Evolutionary conservation across 2,329 filamentous ascomycete species (phyloP).

Genomic region (Penicillium olsonii): DNA sequence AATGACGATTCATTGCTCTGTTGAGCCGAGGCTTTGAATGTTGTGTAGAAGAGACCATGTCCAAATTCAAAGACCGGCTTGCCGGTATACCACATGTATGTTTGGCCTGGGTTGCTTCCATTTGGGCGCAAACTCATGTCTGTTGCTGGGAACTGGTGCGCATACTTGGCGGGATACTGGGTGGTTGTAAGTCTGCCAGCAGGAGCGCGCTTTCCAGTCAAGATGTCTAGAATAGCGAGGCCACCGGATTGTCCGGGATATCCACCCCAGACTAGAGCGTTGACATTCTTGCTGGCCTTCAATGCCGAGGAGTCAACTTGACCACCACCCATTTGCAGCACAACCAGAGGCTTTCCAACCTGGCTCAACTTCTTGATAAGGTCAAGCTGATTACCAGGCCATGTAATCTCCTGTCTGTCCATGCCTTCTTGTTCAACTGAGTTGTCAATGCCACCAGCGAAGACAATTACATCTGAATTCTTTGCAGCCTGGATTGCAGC

Average conservation of each 20-base stretch:
- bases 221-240: slow-evolving; percentile 43
- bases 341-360: slow-evolving; percentile 42
- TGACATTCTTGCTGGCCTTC: slow-evolving; percentile 41
- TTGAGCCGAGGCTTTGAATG: slow-evolving; percentile 29
- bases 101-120: slow-evolving; percentile 43
- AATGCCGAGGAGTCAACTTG: slow-evolving; percentile 47
- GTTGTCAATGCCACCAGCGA: slow-evolving; percentile 46
- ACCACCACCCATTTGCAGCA: slow-evolving; percentile 48
- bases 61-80: slow-evolving; percentile 46
- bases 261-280: slow-evolving; percentile 46
- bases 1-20: slow-evolving; percentile 19
- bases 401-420: slow-evolving; percentile 45
- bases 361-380: slow-evolving; percentile 40
- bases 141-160: slow-evolving; percentile 39
- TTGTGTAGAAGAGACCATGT: slow-evolving; percentile 48
- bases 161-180: slow-evolving; percentile 47
- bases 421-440: slow-evolving; percentile 44
- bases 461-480: slow-evolving; percentile 41
- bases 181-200: slow-evolving; percentile 45
- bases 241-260: slow-evolving; percentile 50
- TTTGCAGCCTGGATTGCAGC: slow-evolving; percentile 37
- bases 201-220: slow-evolving; percentile 44
- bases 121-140: slow-evolving; percentile 46
- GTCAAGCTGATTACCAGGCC: slow-evolving; percentile 46
- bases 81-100: slow-evolving; percentile 48